Conservation (phyloP, 345 rosid genomes). For the Eucalyptus polybractea region DNA sequence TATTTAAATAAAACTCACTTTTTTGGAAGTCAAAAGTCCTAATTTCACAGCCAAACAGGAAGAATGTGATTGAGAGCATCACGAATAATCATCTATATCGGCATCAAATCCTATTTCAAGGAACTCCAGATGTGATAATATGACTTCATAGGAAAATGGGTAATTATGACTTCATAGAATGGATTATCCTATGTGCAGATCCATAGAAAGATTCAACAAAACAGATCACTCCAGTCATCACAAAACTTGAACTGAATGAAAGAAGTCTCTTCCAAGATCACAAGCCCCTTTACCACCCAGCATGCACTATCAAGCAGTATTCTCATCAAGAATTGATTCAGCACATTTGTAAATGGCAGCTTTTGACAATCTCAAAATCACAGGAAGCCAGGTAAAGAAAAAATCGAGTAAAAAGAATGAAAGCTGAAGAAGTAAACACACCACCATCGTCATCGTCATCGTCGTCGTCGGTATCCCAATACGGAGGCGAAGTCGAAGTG, state of each 20-base stretch:
- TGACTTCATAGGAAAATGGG: neutral
- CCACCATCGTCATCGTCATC: slow-evolving; percentile 46
- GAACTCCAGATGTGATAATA: neutral
- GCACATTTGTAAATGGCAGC: neutral
- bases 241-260: neutral
- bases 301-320: neutral
- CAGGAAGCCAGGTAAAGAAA: neutral
- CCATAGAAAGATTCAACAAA: neutral
- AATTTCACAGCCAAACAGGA: neutral
- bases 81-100: neutral
- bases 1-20: neutral
- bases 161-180: neutral
- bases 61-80: neutral
- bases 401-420: neutral
- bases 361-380: neutral
- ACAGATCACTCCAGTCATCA: neutral
- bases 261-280: neutral
- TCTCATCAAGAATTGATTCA: neutral
- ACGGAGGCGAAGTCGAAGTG: slow-evolving; percentile 80
- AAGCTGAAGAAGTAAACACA: neutral
- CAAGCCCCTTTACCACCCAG: neutral
- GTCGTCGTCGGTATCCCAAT: slow-evolving; percentile 82
- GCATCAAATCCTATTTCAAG: neutral
- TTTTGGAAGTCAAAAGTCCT: neutral
- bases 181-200: neutral